Evolutionary conservation across 108 stramenopile species (phyloP).

Genomic region (Schizochytrium sp.): DNA sequence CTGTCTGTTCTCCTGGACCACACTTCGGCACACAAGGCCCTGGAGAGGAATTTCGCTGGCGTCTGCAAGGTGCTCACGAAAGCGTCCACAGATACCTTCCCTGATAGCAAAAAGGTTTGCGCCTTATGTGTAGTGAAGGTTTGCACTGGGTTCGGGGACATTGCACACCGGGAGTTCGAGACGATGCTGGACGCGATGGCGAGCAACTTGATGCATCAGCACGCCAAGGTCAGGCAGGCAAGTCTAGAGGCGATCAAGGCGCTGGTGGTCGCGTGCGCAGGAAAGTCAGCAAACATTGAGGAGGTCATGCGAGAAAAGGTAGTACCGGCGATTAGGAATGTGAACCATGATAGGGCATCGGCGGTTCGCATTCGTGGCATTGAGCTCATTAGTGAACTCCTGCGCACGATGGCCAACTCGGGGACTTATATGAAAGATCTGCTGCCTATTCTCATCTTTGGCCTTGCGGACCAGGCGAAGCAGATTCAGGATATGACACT

Average conservation of each 20-base stretch:
- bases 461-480: constrained; percentile 37
- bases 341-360: constrained; percentile 53
- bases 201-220: constrained; percentile 2
- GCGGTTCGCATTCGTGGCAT: constrained; percentile 48
- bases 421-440: constrained; percentile 38
- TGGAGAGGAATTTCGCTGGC: not conserved
- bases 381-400: constrained; percentile 46
- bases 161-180: constrained; percentile 12
- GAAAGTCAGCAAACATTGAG: not conserved
- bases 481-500: constrained; percentile 54
- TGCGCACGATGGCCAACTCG: constrained; percentile 41
- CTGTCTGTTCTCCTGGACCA: constrained; percentile 17
- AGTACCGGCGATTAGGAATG: not conserved
- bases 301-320: constrained; percentile 52
- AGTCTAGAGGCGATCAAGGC: constrained; percentile 33
- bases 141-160: not conserved
- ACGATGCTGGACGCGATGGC: constrained; percentile 8
- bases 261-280: constrained; percentile 19
- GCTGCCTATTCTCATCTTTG: constrained; percentile 55
- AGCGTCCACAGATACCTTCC: constrained; percentile 36
- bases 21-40: not conserved
- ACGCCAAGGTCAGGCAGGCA: constrained; percentile 41
- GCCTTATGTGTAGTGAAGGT: not conserved
- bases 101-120: constrained; percentile 28
- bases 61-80: not conserved